Percentiles rank a stretch among this genome's conserved stretches.
Evolutionary conservation across 257 asterid species (phyloP).

Genomic region (Plantago major): DNA sequence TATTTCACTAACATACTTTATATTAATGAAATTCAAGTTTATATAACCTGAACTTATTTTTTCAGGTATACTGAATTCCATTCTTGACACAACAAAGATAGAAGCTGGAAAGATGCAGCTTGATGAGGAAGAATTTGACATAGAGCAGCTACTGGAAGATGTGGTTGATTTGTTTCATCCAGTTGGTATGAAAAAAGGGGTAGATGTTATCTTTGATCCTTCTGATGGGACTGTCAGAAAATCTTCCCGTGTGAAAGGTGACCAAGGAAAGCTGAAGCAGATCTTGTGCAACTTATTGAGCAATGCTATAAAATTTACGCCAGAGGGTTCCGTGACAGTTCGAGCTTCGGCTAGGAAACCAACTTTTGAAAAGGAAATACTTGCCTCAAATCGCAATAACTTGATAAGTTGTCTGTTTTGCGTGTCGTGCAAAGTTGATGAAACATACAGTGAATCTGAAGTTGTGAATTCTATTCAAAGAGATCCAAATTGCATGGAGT

Average conservation of each 20-base stretch:
- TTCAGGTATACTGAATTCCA: constrained; percentile 54
- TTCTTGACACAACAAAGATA: constrained; percentile 58
- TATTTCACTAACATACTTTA: background rate
- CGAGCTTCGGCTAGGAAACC: constrained; percentile 61
- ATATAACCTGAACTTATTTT: background rate
- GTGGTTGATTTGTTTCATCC: constrained; percentile 58
- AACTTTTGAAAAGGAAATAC: constrained; percentile 29
- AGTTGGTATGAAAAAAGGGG: constrained; percentile 54
- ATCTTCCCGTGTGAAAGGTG: constrained; percentile 49
- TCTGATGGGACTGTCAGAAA: constrained; percentile 47
- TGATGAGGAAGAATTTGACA: constrained; percentile 54
- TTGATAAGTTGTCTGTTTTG: constrained; percentile 27
- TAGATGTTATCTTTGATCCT: constrained; percentile 68
- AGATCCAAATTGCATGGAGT: constrained; percentile 50
- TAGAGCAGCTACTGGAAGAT: constrained; percentile 55
- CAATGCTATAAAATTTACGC: constrained; percentile 77
- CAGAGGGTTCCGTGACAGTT: constrained; percentile 57
- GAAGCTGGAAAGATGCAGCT: constrained; percentile 30
- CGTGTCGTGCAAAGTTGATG: constrained; percentile 22
- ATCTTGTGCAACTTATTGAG: constrained; percentile 59
- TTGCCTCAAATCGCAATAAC: constrained; percentile 22
- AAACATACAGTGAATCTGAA: constrained; percentile 21
- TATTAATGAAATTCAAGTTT: background rate
- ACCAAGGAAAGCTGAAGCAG: constrained; percentile 57
- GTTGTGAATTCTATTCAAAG: constrained; percentile 22